Conservation (phyloP, 2,329 filamentous ascomycete species). For the Hymenoscyphus scutula region DNA sequence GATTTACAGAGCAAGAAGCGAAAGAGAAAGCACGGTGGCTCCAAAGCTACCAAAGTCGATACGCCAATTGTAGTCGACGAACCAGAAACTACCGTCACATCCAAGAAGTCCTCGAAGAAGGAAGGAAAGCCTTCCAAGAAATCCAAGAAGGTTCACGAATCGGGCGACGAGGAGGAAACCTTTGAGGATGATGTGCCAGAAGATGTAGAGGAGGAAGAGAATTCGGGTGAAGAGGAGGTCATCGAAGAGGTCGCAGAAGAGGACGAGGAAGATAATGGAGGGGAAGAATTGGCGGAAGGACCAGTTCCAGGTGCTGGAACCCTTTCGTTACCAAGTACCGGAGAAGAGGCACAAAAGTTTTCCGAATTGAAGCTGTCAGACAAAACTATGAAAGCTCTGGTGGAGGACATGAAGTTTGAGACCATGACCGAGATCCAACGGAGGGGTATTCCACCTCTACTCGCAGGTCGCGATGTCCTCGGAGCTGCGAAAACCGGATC, state of each 20-base stretch:
- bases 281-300: constrained; percentile 23
- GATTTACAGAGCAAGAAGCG: constrained; percentile 36
- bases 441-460: constrained; percentile 78
- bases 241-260: constrained; percentile 18
- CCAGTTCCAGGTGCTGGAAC: constrained; percentile 22
- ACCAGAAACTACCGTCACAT: constrained; percentile 20
- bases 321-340: constrained; percentile 26
- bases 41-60: constrained; percentile 25
- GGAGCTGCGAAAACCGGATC: constrained; percentile 95
- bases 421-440: constrained; percentile 95
- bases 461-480: constrained; percentile 88
- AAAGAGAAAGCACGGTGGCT: constrained; percentile 35
- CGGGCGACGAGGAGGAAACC: constrained; percentile 30
- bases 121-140: constrained; percentile 35
- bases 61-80: constrained; percentile 13
- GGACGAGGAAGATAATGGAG: constrained; percentile 20
- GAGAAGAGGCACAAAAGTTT: constrained; percentile 28
- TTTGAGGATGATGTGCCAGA: constrained; percentile 32
- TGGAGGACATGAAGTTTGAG: constrained; percentile 83
- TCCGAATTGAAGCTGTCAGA: constrained; percentile 76
- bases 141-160: constrained; percentile 39
- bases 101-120: constrained; percentile 27
- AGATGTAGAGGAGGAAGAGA: constrained; percentile 32
- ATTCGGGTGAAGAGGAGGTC: constrained; percentile 28
- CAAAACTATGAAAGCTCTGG: constrained; percentile 82